Evolutionary conservation across 2,329 filamentous ascomycete species (phyloP).

Genomic region (Teratosphaeria zuluensis): DNA sequence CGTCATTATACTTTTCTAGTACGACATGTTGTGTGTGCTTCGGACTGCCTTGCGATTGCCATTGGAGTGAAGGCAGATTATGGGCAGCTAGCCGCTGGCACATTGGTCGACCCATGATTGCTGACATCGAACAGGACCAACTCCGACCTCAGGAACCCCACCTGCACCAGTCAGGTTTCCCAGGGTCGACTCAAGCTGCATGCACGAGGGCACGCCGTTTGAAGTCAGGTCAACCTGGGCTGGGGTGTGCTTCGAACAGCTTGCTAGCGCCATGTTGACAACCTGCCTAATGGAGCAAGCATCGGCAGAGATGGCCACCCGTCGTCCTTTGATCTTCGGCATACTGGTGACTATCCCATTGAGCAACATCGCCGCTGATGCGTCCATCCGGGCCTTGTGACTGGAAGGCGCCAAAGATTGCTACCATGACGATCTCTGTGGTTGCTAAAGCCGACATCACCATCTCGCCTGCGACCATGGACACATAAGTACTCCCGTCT

Average conservation of each 20-base stretch:
- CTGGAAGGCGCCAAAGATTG: constrained; percentile 15
- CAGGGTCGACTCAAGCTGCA: neutral
- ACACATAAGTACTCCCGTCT: constrained; percentile 4
- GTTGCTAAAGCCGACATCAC: neutral
- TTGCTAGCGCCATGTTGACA: neutral
- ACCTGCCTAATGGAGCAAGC: neutral
- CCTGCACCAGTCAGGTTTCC: neutral
- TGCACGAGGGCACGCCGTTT: neutral
- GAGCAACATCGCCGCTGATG: constrained; percentile 11
- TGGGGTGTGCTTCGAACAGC: neutral
- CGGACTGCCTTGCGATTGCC: neutral
- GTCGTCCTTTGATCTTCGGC: neutral
- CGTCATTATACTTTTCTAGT: neutral
- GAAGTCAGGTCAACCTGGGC: neutral
- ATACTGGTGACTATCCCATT: constrained; percentile 1
- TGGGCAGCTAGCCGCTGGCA: neutral
- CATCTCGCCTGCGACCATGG: neutral
- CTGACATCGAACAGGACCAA: neutral
- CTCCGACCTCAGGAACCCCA: neutral
- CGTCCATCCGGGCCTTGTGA: constrained; percentile 8
- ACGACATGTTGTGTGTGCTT: neutral
- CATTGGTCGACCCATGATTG: neutral
- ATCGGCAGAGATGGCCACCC: neutral
- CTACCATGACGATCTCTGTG: constrained; percentile 11
- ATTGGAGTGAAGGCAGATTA: neutral